Base-by-base conservation (phyloP, 108 stramenopile species). In the Cylindrotheca fusiformis region DNA sequence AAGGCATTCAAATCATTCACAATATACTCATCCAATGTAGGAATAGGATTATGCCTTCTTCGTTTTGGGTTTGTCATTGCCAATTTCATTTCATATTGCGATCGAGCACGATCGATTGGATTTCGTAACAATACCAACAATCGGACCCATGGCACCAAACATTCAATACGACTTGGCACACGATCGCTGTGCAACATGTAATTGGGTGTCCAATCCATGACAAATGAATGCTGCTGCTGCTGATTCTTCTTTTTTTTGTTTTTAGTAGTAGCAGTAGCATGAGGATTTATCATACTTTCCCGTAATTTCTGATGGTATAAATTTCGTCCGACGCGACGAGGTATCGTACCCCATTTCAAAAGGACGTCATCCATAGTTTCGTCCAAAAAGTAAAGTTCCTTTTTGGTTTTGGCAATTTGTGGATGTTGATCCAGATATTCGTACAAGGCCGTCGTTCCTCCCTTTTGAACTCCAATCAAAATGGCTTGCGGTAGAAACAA, bases 331-430 rank as follows among this genome's bases (percentile, higher is more conserved):
- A 41, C 36, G 6, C 14, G 6, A 14, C 36, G 36, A 41, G 36
- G 36, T 10, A 41, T 41, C 36, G 36, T 41, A 10, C 36, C 24
- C 25, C 51, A 28, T 29, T 24, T 10, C 18, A 47, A 1, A 5
- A 67, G 8, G 25, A 56, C 18, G 4, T 27, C 1, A 23, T 67
- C 66, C 1, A 93, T 88, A 20, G 86, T 68, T 94, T 95, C 94
- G 68, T 97, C 97, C 44, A 97, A 76, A 60, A 87, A 95, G 61
- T 97, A 95, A 31, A 92, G 86, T 74, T 97, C 97, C 57, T 31
- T 85, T 75, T 71, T 62, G 5, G 81, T 81, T 24, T 68, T 65
- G 0, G 74, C 67, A 1, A 95, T 74, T 32, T 79, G 60, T 2
- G 97, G 94, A 75, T 97, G 97, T 55, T 92, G 84, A 54, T 74